Percentiles rank a stretch among this genome's conserved stretches.
These are phyloP conservation scores for Russula foetens DNA, from an alignment of 768 basidiomycete genomes.

Conservation along the genomic window DNA sequence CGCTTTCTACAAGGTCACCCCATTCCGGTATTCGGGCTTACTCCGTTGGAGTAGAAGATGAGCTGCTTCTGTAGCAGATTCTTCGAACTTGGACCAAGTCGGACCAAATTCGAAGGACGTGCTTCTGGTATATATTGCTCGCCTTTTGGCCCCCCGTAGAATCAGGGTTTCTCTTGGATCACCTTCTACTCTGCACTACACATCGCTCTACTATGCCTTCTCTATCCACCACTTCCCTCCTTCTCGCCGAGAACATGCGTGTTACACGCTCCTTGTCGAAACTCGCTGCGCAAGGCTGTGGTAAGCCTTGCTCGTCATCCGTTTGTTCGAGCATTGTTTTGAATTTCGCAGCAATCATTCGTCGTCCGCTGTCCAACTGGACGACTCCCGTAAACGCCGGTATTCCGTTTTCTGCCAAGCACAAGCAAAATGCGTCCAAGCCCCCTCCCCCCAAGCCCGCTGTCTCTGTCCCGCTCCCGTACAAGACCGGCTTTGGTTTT, in stretches of 20 bases:
- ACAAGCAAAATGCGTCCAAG: neutral
- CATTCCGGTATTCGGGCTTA: too few relatives aligned
- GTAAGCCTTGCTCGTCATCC: neutral
- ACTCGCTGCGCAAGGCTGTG: neutral
- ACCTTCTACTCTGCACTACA: neutral
- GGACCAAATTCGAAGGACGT: too few relatives aligned
- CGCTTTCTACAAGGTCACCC: too few relatives aligned
- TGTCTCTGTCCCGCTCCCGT: neutral
- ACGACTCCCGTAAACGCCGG: neutral
- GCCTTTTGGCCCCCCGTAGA: neutral
- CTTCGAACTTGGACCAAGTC: neutral
- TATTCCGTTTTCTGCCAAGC: neutral
- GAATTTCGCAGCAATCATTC: neutral
- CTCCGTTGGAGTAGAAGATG: too few relatives aligned
- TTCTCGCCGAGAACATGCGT: constrained; percentile 14
- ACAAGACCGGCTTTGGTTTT: constrained; percentile 13
- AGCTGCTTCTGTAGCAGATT: too few relatives aligned
- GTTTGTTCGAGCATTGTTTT: neutral
- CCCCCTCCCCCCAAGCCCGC: neutral
- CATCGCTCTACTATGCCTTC: constrained; percentile 1
- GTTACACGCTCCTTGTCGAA: constrained; percentile 7
- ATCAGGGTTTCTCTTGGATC: neutral
- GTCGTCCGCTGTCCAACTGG: constrained; percentile 6
- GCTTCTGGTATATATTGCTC: neutral
- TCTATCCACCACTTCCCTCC: neutral